Base-by-base conservation (phyloP, 805 yeast species). In the Yarrowia sp. region DNA sequence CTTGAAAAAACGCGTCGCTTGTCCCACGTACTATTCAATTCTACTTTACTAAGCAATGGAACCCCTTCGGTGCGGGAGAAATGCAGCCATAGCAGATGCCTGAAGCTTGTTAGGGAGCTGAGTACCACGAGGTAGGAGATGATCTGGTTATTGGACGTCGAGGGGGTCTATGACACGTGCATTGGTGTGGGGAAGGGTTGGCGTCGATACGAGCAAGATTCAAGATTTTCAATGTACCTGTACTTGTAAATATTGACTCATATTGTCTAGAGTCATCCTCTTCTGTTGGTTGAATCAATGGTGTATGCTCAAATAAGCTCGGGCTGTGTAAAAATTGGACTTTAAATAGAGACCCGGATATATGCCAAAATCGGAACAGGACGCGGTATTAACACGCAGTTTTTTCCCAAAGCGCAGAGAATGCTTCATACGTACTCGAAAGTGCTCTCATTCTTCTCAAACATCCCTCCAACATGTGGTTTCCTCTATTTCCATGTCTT, bases 211-310 rank as follows among this genome's bases (percentile, higher is more conserved):
- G 50, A 14, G 9, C 39, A 49, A 15, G 1, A 10, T 5, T 8
- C 55, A n/a, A 6, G 15, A 6, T n/a, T 33, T n/a, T 24, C 30
- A 24, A 2, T 24, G 30, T 24, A n/a, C n/a, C n/a, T n/a, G n/a
- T n/a, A n/a, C n/a, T n/a, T n/a, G n/a, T n/a, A n/a, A 15, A 12
- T 30, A 7, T n/a, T 49, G 55, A 49, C 55, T 49, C 55, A 49
- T n/a, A 10, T n/a, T 10, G n/a, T 5, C 9, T 1, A 46, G 55
- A 33, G 20, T n/a, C 55, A n/a, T 10, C 8, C 20, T 24, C 30
- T 24, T 33, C 19, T 33, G 55, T 1, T 33, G 14, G 38, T 49
- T n/a, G 55, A 49, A 33, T 49, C 39, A 10, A 15, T n/a, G 5
- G 55, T 14, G 20, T 12, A 49, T 49, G 10, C n/a, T 7, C 4